A percentile compares a stretch with the other conserved stretches of the same genome.
These are phyloP conservation scores for Lantana camara DNA, from an alignment of 257 asterid genomes.

Conservation along the genomic window DNA sequence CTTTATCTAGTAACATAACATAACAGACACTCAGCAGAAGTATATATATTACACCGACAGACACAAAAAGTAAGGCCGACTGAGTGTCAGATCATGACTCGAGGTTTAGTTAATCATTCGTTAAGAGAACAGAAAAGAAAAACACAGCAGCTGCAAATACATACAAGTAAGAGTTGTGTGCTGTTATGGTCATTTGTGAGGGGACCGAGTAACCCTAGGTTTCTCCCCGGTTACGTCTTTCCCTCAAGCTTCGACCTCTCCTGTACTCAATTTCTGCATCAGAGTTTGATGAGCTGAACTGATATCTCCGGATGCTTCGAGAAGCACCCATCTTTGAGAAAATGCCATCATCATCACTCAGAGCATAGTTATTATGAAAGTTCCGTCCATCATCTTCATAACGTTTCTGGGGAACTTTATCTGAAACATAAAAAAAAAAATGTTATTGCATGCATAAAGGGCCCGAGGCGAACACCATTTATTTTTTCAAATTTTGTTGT, in stretches of 20 bases:
- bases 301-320: slow-evolving; percentile 58
- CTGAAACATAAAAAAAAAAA: slow-evolving; percentile 38
- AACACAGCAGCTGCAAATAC: slow-evolving; percentile 26
- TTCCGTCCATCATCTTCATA: slow-evolving; percentile 44
- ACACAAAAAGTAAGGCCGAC: slow-evolving; percentile 15
- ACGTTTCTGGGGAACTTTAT: slow-evolving; percentile 47
- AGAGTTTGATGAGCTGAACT: slow-evolving; percentile 72
- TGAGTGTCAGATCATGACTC: slow-evolving; percentile 24
- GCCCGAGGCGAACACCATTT: background rate
- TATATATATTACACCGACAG: background rate
- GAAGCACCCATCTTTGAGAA: slow-evolving; percentile 57
- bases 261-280: slow-evolving; percentile 93
- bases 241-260: slow-evolving; percentile 85
- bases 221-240: slow-evolving; percentile 48
- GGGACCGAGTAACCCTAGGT: slow-evolving; percentile 42
- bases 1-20: background rate
- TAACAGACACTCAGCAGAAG: background rate
- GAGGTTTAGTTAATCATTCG: slow-evolving; percentile 38
- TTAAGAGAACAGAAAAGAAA: slow-evolving; percentile 19
- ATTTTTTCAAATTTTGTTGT: background rate
- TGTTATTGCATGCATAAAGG: slow-evolving; percentile 14
- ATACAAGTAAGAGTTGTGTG: slow-evolving; percentile 21
- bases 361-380: slow-evolving; percentile 40
- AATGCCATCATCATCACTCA: slow-evolving; percentile 69
- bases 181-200: slow-evolving; percentile 32